Evolutionary conservation across 2,329 filamentous ascomycete genomes (phyloP).

Genomic region (Teratosphaeria nubilosa): DNA sequence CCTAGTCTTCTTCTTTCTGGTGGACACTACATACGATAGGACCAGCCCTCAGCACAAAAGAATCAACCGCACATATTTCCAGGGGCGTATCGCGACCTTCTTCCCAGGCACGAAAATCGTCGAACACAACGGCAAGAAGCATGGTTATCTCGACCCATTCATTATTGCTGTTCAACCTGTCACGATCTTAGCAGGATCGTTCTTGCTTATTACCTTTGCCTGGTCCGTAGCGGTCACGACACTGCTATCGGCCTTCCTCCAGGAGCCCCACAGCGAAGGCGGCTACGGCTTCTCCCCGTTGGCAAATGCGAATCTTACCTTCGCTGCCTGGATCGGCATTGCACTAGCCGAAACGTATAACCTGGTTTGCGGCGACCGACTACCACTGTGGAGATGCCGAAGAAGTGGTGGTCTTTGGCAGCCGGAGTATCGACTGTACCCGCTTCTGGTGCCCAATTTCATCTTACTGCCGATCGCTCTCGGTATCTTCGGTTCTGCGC

Average conservation of each 20-base stretch:
- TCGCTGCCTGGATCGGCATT: conserved; percentile 34
- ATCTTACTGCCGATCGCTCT: conserved; percentile 25
- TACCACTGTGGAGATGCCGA: conserved; percentile 27
- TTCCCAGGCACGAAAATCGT: conserved; percentile 17
- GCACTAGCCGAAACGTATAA: conserved; percentile 28
- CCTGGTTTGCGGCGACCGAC: conserved; percentile 29
- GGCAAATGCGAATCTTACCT: conserved; percentile 31
- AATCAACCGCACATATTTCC: neutral
- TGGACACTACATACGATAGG: conserved; percentile 3
- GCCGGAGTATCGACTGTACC: conserved; percentile 31
- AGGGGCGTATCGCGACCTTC: conserved; percentile 22
- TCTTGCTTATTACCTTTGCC: conserved; percentile 28
- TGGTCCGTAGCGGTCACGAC: conserved; percentile 9
- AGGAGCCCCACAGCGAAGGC: conserved; percentile 26
- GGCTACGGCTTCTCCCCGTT: conserved; percentile 35
- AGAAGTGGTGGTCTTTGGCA: conserved; percentile 27
- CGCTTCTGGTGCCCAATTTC: conserved; percentile 7
- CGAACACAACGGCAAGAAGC: conserved; percentile 5
- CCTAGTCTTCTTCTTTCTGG: conserved; percentile 3
- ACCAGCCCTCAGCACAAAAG: neutral
- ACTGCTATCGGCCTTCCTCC: conserved; percentile 26
- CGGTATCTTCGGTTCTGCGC: conserved; percentile 29
- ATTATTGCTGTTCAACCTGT: conserved; percentile 19
- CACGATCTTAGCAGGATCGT: conserved; percentile 30
- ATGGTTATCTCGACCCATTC: conserved; percentile 15